A percentile compares a stretch with the other conserved stretches of the same genome.
phyloP scores from a whole-genome alignment of 371 early-diverging fungal genomes.

The Mortierella sp. region DNA sequence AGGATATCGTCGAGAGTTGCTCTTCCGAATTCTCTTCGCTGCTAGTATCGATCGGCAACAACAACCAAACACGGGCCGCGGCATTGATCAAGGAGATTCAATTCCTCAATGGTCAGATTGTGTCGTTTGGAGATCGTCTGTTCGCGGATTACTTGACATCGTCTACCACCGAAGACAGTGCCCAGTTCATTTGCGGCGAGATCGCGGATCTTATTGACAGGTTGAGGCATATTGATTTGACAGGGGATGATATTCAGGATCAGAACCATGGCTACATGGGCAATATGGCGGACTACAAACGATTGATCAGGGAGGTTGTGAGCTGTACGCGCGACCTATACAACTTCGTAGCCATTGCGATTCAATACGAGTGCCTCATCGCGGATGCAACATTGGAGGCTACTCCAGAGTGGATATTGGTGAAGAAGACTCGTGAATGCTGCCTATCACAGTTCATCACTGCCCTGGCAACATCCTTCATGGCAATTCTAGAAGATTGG shows the following conservation, averaged over 20 bases:
- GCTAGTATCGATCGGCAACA: background rate
- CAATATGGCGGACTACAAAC: constrained; percentile 18
- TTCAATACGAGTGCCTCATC: constrained; percentile 41
- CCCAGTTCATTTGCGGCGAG: constrained; percentile 29
- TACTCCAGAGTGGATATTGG: constrained; percentile 36
- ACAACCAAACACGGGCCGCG: constrained; percentile 1
- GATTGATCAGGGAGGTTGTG: constrained; percentile 31
- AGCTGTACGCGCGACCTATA: constrained; percentile 30
- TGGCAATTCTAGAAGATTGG: constrained; percentile 48
- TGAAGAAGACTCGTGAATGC: constrained; percentile 42
- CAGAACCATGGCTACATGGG: constrained; percentile 1
- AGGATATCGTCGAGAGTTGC: constrained; percentile 22
- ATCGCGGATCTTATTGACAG: constrained; percentile 22
- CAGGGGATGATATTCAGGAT: constrained; percentile 1
- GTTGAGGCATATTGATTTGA: constrained; percentile 17
- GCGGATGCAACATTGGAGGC: constrained; percentile 37
- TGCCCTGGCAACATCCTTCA: constrained; percentile 31
- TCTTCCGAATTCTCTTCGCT: constrained; percentile 17
- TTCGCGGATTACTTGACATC: constrained; percentile 26
- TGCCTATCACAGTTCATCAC: constrained; percentile 37
- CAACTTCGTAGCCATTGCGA: constrained; percentile 33
- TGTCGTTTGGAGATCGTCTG: constrained; percentile 26
- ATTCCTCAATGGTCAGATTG: constrained; percentile 35
- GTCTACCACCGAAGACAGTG: constrained; percentile 16
- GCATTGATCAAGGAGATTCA: constrained; percentile 35